phyloP scores from a whole-genome alignment of 768 basidiomycete genomes.

The Trametes meyenii region DNA sequence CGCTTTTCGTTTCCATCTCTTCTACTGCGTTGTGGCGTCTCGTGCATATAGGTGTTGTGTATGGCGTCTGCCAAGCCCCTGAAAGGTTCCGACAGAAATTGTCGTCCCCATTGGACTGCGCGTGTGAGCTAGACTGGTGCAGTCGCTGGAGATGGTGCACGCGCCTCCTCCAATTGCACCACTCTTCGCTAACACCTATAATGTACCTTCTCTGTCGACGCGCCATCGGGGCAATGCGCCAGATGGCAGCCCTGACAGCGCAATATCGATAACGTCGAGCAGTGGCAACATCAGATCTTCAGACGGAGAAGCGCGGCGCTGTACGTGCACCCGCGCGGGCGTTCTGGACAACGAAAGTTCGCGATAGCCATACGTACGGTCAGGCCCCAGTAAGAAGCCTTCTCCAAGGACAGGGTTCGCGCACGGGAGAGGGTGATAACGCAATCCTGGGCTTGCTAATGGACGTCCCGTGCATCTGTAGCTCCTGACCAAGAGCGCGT shows the following conservation, averaged over 20 bases:
- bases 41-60: no score
- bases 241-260: neutral
- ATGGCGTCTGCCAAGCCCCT: no score
- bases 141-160: neutral
- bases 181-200: neutral
- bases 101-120: no score
- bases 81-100: no score
- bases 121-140: neutral
- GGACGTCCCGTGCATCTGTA: neutral
- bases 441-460: slow-evolving; percentile 1
- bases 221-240: slow-evolving; percentile 2
- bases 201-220: neutral
- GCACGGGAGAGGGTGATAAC: slow-evolving; percentile 4
- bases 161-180: slow-evolving; percentile 5
- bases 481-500: neutral
- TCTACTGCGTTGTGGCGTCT: no score
- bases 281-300: slow-evolving; percentile 10
- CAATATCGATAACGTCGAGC: neutral
- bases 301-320: slow-evolving; percentile 3
- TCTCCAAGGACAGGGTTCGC: neutral
- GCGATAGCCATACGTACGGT: neutral
- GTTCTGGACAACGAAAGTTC: slow-evolving; percentile 4
- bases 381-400: neutral
- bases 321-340: neutral
- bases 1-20: no score